phyloP scores from a whole-genome alignment of 148 eudicot genomes.

The Rheum nobile region DNA sequence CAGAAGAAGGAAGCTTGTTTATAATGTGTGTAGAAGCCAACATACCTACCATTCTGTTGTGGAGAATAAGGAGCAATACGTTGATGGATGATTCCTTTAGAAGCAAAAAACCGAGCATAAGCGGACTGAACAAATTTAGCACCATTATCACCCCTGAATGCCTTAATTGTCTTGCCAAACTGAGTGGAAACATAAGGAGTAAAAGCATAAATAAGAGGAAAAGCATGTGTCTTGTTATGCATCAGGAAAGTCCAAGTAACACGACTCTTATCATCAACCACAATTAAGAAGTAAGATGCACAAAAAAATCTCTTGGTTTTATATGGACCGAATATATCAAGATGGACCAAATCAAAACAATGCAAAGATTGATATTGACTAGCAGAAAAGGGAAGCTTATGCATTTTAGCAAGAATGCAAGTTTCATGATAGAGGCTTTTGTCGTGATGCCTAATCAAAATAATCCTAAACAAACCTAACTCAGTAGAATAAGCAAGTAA shows the following conservation, averaged over 20 bases:
- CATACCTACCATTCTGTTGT: neutral
- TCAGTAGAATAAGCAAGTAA: too few species aligned
- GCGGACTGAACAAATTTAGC: neutral
- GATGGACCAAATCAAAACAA: neutral
- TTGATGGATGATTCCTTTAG: neutral
- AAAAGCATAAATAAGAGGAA: neutral
- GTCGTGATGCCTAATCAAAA: too few species aligned
- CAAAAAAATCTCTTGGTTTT: too few species aligned
- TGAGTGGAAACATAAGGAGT: neutral
- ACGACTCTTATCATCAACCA: neutral
- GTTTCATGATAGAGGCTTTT: too few species aligned
- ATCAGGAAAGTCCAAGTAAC: neutral
- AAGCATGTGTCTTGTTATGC: neutral
- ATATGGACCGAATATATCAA: neutral
- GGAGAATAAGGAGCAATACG: neutral
- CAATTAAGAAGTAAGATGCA: neutral
- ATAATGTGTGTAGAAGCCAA: neutral
- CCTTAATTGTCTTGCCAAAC: neutral
- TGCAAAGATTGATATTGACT: neutral
- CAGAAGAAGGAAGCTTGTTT: neutral
- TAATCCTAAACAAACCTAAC: too few species aligned
- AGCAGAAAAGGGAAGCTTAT: neutral
- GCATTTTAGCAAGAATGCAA: neutral
- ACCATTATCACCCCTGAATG: slow-evolving; percentile 5
- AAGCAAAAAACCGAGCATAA: neutral